Percentiles rank a stretch among this genome's conserved stretches.
These are phyloP conservation scores for Vaccinium myrtillus DNA, from an alignment of 148 eudicot species.

Conservation along the genomic window DNA sequence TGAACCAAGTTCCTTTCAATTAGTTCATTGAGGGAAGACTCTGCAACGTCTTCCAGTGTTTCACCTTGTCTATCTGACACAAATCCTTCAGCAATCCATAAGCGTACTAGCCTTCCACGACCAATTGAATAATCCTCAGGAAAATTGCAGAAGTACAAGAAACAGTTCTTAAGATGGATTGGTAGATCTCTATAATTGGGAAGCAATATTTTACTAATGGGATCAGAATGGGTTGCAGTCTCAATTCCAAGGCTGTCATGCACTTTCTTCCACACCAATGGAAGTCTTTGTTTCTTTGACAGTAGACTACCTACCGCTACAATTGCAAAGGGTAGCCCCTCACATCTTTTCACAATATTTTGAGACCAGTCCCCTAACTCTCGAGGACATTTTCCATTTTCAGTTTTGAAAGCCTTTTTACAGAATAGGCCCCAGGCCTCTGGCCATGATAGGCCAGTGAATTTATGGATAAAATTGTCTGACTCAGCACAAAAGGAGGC, in stretches of 20 bases:
- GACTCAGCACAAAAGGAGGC: slow-evolving; percentile 7
- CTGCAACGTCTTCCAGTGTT: slow-evolving; percentile 19
- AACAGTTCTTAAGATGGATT: slow-evolving; percentile 22
- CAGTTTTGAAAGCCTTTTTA: slow-evolving; percentile 18
- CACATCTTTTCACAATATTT: slow-evolving; percentile 34
- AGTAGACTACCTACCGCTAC: slow-evolving; percentile 25
- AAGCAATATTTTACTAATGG: neutral
- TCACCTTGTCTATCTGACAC: too few species aligned
- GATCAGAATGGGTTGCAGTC: neutral
- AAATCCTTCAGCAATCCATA: too few species aligned
- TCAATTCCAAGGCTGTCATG: slow-evolving; percentile 19
- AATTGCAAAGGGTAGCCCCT: slow-evolving; percentile 37
- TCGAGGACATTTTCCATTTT: slow-evolving; percentile 3
- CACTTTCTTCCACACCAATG: slow-evolving; percentile 31
- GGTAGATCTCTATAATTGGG: slow-evolving; percentile 25
- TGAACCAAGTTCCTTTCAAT: slow-evolving; percentile 26
- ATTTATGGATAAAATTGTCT: neutral
- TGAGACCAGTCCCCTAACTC: slow-evolving; percentile 11
- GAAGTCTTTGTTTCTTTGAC: slow-evolving; percentile 19
- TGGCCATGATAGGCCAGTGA: neutral
- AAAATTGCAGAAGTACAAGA: slow-evolving; percentile 18
- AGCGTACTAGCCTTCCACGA: too few species aligned
- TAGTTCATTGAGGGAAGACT: slow-evolving; percentile 26
- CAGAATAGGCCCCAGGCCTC: slow-evolving; percentile 15
- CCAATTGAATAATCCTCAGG: too few species aligned